These are phyloP conservation scores for Chytridiales sp. DNA, from an alignment of 371 early-diverging fungal species.

Conservation along the genomic window DNA sequence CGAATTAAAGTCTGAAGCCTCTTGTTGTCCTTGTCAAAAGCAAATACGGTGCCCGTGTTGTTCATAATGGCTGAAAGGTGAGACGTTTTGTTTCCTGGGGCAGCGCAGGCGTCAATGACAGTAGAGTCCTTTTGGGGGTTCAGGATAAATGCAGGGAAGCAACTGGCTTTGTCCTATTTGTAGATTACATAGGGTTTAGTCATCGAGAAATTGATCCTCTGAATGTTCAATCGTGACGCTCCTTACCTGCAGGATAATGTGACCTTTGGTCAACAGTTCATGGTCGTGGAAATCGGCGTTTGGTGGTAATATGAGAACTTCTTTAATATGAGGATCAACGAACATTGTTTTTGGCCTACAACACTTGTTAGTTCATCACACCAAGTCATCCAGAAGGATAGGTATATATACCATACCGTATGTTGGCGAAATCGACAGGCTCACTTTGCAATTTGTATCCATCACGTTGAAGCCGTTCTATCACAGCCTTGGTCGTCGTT, in stretches of 20 bases:
- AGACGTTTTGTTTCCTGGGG: conserved; percentile 99
- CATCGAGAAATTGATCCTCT: background rate
- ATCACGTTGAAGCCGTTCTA: conserved; percentile 45
- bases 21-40: conserved; percentile 87
- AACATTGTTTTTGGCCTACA: conserved; percentile 28
- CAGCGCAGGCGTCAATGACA: conserved; percentile 96
- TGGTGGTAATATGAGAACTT: conserved; percentile 82
- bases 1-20: conserved; percentile 76
- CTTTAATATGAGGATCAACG: conserved; percentile 72
- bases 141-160: conserved; percentile 93
- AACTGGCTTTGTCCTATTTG: conserved; percentile 87
- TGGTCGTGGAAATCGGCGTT: conserved; percentile 85
- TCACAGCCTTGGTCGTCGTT: conserved; percentile 60
- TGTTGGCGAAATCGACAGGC: background rate
- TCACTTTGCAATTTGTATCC: background rate
- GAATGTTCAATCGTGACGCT: conserved; percentile 3
- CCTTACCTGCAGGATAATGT: conserved; percentile 79
- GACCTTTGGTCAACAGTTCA: conserved; percentile 67
- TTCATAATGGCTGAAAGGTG: conserved; percentile 91
- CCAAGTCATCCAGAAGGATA: conserved; percentile 9
- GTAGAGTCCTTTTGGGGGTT: conserved; percentile 66
- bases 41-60: conserved; percentile 89
- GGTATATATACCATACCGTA: conserved; percentile 6
- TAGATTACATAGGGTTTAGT: background rate
- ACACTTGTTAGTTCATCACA: background rate